These are phyloP conservation scores for Lentinula aciculospora DNA, from an alignment of 768 basidiomycete species.

Conservation along the genomic window DNA sequence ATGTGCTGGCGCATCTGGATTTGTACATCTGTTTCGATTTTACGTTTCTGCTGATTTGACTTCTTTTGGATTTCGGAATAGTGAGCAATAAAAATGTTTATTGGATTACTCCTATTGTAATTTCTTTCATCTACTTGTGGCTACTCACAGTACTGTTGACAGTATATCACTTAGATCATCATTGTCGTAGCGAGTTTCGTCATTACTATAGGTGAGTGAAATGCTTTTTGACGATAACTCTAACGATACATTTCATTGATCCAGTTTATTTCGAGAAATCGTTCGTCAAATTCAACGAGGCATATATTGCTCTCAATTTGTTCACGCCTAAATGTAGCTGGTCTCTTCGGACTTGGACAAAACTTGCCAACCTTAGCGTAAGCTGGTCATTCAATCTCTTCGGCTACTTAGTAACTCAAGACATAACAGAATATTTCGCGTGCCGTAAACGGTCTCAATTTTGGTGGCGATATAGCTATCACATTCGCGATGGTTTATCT, in stretches of 20 bases:
- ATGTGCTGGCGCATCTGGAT: slow-evolving; percentile 7
- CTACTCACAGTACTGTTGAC: neutral
- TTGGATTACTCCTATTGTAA: neutral
- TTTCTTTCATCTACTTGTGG: too few relatives aligned
- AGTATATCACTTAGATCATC: neutral
- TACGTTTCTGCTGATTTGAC: neutral
- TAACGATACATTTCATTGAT: neutral
- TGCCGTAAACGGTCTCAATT: neutral
- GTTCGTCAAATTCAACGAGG: neutral
- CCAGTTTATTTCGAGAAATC: neutral
- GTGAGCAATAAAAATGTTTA: slow-evolving; percentile 1
- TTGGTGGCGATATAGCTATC: neutral
- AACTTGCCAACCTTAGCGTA: neutral
- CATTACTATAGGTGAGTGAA: neutral
- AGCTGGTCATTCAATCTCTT: neutral
- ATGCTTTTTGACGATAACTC: neutral
- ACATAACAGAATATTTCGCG: neutral
- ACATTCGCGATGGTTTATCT: neutral
- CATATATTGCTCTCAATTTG: neutral
- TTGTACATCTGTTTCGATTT: neutral
- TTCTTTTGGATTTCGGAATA: neutral
- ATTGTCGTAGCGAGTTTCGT: neutral
- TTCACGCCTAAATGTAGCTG: neutral
- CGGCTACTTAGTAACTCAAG: too few relatives aligned
- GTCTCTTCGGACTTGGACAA: neutral